Evolutionary conservation across 768 basidiomycete genomes (phyloP), one percentile per base, ranked within the genome.

Genomic region (Cystobasidium tubakii): DNA sequence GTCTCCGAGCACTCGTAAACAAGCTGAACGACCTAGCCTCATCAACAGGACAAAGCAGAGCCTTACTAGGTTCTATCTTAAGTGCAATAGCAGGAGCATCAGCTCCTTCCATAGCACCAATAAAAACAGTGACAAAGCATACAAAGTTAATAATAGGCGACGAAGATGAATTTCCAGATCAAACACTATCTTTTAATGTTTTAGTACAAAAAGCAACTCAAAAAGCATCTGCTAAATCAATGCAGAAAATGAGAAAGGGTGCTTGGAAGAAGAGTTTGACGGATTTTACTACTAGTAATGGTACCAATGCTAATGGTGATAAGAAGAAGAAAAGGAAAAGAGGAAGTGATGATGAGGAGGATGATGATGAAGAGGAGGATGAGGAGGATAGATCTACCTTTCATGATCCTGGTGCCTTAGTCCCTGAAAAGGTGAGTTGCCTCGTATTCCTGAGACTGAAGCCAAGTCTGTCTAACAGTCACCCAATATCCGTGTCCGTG

Each of bases 271-370:
- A 71, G 36, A 39, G 15, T 21, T 53, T 71, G 7, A 12, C 36
- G 10, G 43, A 65, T 46, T 13, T 13, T 19, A 19, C 2, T 19
- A 19, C 2, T 13, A 36, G 19, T 27, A 65, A 65, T 65, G 57
- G 57, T 27, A n/a, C n/a, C n/a, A 3, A 34, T 17, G 23, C 13
- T 60, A 36, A 27, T n/a, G 25, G 23, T 42, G 63, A 43, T 17
- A 36, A 44, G 29, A 50, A 31, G 27, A 43, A 33, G 25, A 46
- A 33, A 60, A 60, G 55, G 27, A 36, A 31, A 23, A 34, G 33
- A 71, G 66, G 27, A 9, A 55, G 69, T 9, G 69, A 55, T n/a
- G 69, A 60, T 21, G 69, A 71, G 50, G 69, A 71, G 50, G 69
- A 57, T 21, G 53, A 42, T 34, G 69, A 71, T 12, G 66, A 7